These are phyloP conservation scores for Chloris gayana DNA, from an alignment of 176 grass and related monocot genomes.

Conservation along the genomic window DNA sequence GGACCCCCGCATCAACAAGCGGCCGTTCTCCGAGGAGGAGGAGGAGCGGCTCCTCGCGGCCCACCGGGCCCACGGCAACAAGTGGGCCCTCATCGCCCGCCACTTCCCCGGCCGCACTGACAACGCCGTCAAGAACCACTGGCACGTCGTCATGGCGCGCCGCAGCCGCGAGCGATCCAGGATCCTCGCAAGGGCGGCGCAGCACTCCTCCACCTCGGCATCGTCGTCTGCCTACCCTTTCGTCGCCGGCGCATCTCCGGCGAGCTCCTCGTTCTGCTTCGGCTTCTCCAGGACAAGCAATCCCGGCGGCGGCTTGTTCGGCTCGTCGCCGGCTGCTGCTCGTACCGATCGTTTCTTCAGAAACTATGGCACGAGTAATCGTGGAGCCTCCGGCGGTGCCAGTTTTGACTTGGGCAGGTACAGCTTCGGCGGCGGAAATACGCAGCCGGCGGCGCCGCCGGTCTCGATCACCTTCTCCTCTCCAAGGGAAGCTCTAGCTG, in stretches of 20 bases:
- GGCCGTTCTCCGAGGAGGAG: slow-evolving; percentile 72
- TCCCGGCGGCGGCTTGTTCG: background rate
- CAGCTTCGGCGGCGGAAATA: background rate
- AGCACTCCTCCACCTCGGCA: background rate
- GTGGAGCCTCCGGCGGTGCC: too few species aligned
- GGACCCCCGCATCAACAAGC: slow-evolving; percentile 81
- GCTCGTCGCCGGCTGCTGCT: background rate
- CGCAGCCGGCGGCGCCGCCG: slow-evolving; percentile 12
- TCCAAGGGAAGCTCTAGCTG: background rate
- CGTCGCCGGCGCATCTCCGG: background rate
- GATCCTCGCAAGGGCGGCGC: slow-evolving; percentile 27
- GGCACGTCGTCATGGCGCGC: slow-evolving; percentile 88
- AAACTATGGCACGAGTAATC: background rate
- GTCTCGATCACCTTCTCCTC: slow-evolving; percentile 38
- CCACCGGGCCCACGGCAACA: slow-evolving; percentile 74
- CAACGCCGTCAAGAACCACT: slow-evolving; percentile 96
- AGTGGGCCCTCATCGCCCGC: slow-evolving; percentile 79
- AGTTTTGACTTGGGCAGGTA: slow-evolving; percentile 23
- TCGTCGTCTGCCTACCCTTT: background rate
- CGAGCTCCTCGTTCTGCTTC: slow-evolving; percentile 38
- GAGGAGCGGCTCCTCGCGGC: slow-evolving; percentile 72
- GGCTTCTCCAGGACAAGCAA: slow-evolving; percentile 32
- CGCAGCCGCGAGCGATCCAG: slow-evolving; percentile 56
- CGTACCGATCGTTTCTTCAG: slow-evolving; percentile 13
- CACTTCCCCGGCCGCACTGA: slow-evolving; percentile 83